A percentile compares a stretch with the other conserved stretches of the same genome.
phyloP scores from a whole-genome alignment of 208 protist species.

The Acanthamoeba royreba region DNA sequence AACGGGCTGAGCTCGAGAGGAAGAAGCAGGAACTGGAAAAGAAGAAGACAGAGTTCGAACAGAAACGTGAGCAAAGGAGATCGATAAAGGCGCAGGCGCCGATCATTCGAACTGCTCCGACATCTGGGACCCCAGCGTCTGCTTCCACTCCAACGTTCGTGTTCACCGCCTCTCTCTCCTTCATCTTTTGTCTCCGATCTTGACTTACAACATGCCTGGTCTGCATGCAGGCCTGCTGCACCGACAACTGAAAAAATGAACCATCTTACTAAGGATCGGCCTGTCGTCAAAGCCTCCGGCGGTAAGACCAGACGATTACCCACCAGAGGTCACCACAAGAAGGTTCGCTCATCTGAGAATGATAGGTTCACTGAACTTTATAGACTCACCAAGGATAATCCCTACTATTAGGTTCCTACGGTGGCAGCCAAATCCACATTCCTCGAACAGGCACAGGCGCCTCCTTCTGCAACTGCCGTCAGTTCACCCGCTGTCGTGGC shows the following conservation, averaged over 20 bases:
- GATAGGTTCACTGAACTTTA: no score
- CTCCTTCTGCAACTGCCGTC: neutral
- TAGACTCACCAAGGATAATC: no score
- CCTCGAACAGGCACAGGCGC: neutral
- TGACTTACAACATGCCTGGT: no score
- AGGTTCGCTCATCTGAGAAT: no score
- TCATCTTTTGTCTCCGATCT: no score
- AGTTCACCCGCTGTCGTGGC: neutral
- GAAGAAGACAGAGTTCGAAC: constrained; percentile 6
- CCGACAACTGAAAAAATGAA: neutral
- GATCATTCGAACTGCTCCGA: no score
- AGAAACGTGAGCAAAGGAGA: neutral
- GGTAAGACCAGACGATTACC: neutral
- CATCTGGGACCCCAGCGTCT: neutral
- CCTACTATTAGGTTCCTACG: neutral
- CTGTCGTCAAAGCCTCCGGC: neutral
- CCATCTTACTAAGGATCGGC: constrained; percentile 7
- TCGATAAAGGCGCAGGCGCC: neutral
- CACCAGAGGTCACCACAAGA: constrained; percentile 5
- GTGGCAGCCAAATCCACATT: neutral
- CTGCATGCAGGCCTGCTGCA: no score
- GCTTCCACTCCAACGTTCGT: no score
- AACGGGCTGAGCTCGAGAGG: neutral
- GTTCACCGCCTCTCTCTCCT: no score
- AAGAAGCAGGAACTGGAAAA: constrained; percentile 16